These are phyloP conservation scores for Dendrothele bispora DNA, from an alignment of 768 basidiomycete genomes.

Conservation along the genomic window DNA sequence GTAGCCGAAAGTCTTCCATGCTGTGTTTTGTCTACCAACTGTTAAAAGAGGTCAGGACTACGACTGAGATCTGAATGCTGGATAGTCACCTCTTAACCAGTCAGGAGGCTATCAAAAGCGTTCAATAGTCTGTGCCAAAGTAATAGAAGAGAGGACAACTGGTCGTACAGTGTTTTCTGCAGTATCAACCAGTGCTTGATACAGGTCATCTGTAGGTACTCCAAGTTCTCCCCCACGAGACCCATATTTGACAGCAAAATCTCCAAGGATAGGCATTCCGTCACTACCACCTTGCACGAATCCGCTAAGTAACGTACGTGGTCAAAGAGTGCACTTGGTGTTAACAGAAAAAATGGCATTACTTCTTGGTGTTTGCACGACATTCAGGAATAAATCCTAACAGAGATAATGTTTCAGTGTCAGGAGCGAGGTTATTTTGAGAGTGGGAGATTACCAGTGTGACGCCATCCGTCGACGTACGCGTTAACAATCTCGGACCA, in stretches of 20 bases:
- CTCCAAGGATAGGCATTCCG: slow-evolving; percentile 53
- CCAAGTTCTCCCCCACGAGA: slow-evolving; percentile 34
- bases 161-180: slow-evolving; percentile 48
- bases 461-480: slow-evolving; percentile 51
- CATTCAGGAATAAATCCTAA: slow-evolving; percentile 51
- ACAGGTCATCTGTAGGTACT: slow-evolving; percentile 45
- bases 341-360: slow-evolving; percentile 9
- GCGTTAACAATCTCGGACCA: slow-evolving; percentile 49
- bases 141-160: not conserved
- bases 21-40: slow-evolving; percentile 53
- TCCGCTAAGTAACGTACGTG: slow-evolving; percentile 26
- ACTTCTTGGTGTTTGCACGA: slow-evolving; percentile 50
- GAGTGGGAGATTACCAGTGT: slow-evolving; percentile 32
- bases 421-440: not conserved
- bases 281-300: slow-evolving; percentile 51
- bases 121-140: not conserved
- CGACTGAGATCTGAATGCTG: not conserved
- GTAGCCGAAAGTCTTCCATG: slow-evolving; percentile 49
- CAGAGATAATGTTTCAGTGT: not conserved
- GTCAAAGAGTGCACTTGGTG: not conserved
- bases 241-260: slow-evolving; percentile 50
- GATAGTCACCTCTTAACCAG: slow-evolving; percentile 41
- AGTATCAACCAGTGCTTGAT: slow-evolving; percentile 49
- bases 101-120: slow-evolving; percentile 38
- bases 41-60: not conserved